A percentile compares a stretch with the other conserved stretches of the same genome.
Evolutionary conservation across 257 asterid genomes (phyloP).

Genomic region (Jasminum sambac): DNA sequence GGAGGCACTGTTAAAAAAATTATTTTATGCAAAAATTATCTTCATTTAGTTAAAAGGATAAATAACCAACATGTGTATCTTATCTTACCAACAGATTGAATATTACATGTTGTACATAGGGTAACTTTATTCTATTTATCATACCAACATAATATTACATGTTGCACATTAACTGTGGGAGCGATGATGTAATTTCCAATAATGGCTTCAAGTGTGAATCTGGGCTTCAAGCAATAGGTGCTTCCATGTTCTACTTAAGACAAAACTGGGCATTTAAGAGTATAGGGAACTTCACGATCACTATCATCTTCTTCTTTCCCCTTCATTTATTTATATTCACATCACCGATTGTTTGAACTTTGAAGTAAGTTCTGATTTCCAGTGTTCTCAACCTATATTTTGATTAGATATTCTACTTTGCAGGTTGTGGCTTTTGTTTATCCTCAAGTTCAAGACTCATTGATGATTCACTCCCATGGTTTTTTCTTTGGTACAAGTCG

Average conservation of each 20-base stretch:
- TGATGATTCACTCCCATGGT: constrained; percentile 13
- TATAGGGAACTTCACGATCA: constrained; percentile 87
- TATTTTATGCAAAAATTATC: not conserved
- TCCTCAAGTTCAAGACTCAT: constrained; percentile 7
- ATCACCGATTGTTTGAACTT: constrained; percentile 91
- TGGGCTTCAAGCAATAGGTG: constrained; percentile 73
- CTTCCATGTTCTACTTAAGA: constrained; percentile 61
- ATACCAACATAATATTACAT: constrained; percentile 49
- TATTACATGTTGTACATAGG: too few relatives aligned
- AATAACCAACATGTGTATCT: not conserved
- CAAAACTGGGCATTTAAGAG: constrained; percentile 89
- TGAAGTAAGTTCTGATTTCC: constrained; percentile 58
- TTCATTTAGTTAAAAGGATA: not conserved
- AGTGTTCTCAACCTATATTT: constrained; percentile 2
- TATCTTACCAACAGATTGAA: too few relatives aligned
- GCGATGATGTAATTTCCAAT: constrained; percentile 41
- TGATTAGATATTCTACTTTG: constrained; percentile 7
- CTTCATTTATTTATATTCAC: constrained; percentile 94
- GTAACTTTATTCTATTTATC: constrained; percentile 5
- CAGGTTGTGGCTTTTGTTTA: constrained; percentile 12
- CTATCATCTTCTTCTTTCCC: too few relatives aligned
- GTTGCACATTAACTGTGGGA: constrained; percentile 80
- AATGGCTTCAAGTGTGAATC: constrained; percentile 45
- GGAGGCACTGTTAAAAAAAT: not conserved
- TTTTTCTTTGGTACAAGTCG: constrained; percentile 57